These are phyloP conservation scores for Paxillus rubicundulus DNA, from an alignment of 768 basidiomycete species.

Conservation along the genomic window DNA sequence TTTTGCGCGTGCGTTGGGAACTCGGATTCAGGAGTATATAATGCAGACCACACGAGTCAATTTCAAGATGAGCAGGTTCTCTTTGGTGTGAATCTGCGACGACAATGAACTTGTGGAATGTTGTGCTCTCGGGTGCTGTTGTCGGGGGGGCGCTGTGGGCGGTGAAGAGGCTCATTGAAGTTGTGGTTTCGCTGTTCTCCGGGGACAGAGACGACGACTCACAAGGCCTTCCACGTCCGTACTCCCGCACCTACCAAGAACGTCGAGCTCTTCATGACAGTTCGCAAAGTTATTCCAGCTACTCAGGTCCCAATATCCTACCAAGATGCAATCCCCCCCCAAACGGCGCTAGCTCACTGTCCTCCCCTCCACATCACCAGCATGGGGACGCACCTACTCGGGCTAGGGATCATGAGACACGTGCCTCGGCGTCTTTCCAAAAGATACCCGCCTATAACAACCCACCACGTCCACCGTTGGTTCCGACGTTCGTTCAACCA, in stretches of 20 bases:
- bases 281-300: not conserved
- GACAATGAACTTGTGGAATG: too few species aligned
- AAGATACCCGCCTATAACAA: not conserved
- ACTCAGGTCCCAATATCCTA: not conserved
- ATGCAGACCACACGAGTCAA: not conserved
- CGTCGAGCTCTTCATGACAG: not conserved
- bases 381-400: not conserved
- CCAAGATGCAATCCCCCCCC: not conserved
- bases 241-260: not conserved
- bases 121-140: not conserved
- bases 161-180: not conserved
- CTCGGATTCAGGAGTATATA: not conserved
- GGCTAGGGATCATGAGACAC: not conserved
- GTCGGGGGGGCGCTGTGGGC: not conserved
- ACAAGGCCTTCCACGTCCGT: not conserved
- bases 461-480: too few species aligned
- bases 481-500: not conserved
- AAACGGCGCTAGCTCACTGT: not conserved
- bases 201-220: not conserved
- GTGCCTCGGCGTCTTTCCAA: not conserved
- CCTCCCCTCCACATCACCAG: too few species aligned
- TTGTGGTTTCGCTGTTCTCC: not conserved
- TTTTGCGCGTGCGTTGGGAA: not conserved
- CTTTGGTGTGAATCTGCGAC: too few species aligned
- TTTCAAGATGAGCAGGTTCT: too few species aligned